Base-by-base conservation (phyloP, 2,329 filamentous ascomycete genomes). In the Aspergillus pseudoglaucus region DNA sequence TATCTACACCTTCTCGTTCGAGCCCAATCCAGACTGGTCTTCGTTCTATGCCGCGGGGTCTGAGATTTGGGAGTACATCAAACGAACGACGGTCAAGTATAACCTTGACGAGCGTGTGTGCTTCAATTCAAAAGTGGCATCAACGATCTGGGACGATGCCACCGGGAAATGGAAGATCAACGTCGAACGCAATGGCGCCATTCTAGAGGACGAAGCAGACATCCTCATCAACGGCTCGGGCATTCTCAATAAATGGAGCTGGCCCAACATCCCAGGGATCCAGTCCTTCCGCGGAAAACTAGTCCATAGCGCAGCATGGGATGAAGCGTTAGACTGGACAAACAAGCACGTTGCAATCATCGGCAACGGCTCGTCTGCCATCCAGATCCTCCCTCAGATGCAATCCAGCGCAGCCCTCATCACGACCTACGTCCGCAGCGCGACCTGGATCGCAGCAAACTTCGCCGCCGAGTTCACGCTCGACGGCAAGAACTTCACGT, bases 341-440 rank as follows among this genome's bases (percentile, higher is more conserved):
- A 53, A 49, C 4, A 63, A 63, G 43, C 48, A 45, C 18, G 50
- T 63, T 7, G 61, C 57, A 3, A 37, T 63, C 12, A 61, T 63
- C 47, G 61, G 61, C 10, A 59, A 58, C 43, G 61, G 52, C 44
- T 57, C 59, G 5, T 57, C 52, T 18, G 60, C 58, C 1, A 60
- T 61, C 22, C 59, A 63, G 27, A 48, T 63, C 12, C 47, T 60
- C 4, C 55, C 59, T 3, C 50, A 51, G 6, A 44, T 59, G 8
- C 55, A 55, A 20, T 50, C 44, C 3, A 25, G 35, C 8, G 42
- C 44, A 15, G 40, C 20, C 7, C 46, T 53, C 27, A 43, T 57
- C 4, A 53, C 52, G 12, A 57, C 50, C 6, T 63, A 58, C 39
- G 57, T 58, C 33, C 56, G 61, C 3, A 50, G 53, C 15, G 27